A percentile compares a stretch with the other conserved stretches of the same genome.
Conservation (phyloP, 164 flowering plant species). For the Tetracentron sinense region DNA sequence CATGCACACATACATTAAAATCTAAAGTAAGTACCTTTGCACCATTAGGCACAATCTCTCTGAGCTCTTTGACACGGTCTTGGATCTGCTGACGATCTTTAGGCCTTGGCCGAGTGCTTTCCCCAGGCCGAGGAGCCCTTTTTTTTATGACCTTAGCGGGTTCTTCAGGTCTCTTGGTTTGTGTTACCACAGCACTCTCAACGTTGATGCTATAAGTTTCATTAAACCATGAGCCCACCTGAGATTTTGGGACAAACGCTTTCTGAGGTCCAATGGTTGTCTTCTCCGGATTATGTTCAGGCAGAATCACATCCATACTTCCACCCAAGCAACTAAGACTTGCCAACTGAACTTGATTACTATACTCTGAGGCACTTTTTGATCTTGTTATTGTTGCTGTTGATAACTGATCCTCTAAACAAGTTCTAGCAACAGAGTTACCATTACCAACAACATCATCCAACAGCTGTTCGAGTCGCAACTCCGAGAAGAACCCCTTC, state of each 20-base stretch:
- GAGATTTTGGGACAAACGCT: constrained; percentile 39
- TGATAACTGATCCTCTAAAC: constrained; percentile 42
- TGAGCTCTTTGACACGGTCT: constrained; percentile 73
- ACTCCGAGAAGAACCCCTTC: constrained; percentile 59
- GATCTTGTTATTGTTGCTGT: constrained; percentile 36
- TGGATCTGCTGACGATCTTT: constrained; percentile 86
- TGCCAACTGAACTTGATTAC: constrained; percentile 29
- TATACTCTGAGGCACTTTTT: constrained; percentile 25
- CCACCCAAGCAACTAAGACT: constrained; percentile 31
- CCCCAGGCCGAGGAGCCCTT: constrained; percentile 82
- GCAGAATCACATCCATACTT: constrained; percentile 19
- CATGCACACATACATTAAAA: constrained; percentile 6
- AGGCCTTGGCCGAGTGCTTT: constrained; percentile 76
- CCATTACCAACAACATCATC: constrained; percentile 31
- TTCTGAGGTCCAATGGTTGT: constrained; percentile 22
- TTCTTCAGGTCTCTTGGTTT: constrained; percentile 40
- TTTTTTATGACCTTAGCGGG: constrained; percentile 49
- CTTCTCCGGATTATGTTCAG: constrained; percentile 21
- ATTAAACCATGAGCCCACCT: constrained; percentile 51
- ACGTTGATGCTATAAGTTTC: constrained; percentile 48
- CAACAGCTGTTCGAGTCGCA: constrained; percentile 55
- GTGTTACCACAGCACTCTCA: constrained; percentile 23
- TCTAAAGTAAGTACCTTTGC: constrained; percentile 49
- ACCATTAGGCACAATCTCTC: constrained; percentile 73
- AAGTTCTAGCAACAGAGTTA: constrained; percentile 22